Base-by-base conservation (phyloP, 1,139 yeast species). In the Candida tunisiensis region DNA sequence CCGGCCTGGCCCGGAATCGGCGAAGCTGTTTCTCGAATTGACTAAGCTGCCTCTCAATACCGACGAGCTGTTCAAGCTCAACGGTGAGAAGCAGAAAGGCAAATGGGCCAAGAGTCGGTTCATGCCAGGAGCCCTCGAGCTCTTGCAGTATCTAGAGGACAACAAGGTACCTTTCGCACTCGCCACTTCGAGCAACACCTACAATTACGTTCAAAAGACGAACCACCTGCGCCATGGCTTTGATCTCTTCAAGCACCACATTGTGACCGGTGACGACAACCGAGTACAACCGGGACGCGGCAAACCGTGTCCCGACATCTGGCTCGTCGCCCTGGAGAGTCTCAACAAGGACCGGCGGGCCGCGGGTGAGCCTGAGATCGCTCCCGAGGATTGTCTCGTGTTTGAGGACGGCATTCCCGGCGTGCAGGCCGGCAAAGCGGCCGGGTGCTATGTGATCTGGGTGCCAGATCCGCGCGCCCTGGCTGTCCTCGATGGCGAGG, bases 361-460 rank as follows among this genome's bases (percentile, higher is more conserved):
- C 27, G 52, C 34, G n/a, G 45, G 51, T 15, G 35, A 38, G 10
- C 60, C 61, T 1, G 56, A 57, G 12, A 74, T 83, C 36, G 45
- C 48, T 31, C 75, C 85, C 2, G 70, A 69, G 19, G 93, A 88
- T 44, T 79, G 93, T 41, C 53, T 88, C 21, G 77, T 88, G 2
- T 88, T 88, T 49, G 98, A 88, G 53, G 98, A 88, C 51, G 96
- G 94, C 2, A 59, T 82, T 25, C 85, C 93, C 1, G 96, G 96
- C 2, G 88, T 83, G 16, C 44, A 58, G 15, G 77, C 93, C 4
- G 98, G 93, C 7, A 61, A 57, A 35, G 75, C 83, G 8, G 80
- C 94, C 18, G 83, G 83, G n/a, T 79, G 82, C 9, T 65, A 61
- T 29, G 93, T 85, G 7, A 63, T 85, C 26, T 88, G 96, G 96